Evolutionary conservation across 2,329 filamentous ascomycete species (phyloP).

Genomic region (Metarhizium album): DNA sequence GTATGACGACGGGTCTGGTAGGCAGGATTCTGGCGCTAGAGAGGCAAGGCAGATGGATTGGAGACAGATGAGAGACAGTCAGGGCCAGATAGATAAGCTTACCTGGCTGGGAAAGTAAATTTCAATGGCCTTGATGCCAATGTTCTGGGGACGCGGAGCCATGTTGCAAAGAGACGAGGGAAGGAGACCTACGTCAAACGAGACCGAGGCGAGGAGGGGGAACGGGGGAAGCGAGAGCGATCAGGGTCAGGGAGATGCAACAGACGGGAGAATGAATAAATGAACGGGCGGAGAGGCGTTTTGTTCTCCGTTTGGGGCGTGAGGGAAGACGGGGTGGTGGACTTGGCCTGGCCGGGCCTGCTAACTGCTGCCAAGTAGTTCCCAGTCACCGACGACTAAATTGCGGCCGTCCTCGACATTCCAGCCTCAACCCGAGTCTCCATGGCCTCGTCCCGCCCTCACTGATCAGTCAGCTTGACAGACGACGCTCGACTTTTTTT

Average conservation of each 20-base stretch:
- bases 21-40: too few species aligned
- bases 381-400: too few species aligned
- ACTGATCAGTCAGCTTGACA: too few species aligned
- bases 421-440: constrained; percentile 1
- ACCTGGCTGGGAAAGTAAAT: constrained; percentile 83
- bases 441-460: not conserved
- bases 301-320: constrained; percentile 5
- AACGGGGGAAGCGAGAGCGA: not conserved
- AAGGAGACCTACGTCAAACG: not conserved
- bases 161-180: constrained; percentile 36
- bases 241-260: not conserved
- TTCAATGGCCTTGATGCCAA: constrained; percentile 89
- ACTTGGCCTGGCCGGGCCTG: too few species aligned
- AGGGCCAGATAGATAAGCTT: too few species aligned
- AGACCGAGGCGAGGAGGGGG: too few species aligned
- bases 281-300: constrained; percentile 6
- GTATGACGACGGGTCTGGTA: too few species aligned
- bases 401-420: not conserved
- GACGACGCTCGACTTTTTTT: not conserved
- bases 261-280: not conserved
- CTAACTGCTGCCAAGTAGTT: too few species aligned
- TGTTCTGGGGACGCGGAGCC: constrained; percentile 71
- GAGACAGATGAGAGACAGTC: too few species aligned
- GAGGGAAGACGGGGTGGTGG: not conserved
- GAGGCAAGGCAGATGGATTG: too few species aligned